Conservation (phyloP, 2,329 filamentous ascomycete genomes). For the Furcasterigmium furcatum region DNA sequence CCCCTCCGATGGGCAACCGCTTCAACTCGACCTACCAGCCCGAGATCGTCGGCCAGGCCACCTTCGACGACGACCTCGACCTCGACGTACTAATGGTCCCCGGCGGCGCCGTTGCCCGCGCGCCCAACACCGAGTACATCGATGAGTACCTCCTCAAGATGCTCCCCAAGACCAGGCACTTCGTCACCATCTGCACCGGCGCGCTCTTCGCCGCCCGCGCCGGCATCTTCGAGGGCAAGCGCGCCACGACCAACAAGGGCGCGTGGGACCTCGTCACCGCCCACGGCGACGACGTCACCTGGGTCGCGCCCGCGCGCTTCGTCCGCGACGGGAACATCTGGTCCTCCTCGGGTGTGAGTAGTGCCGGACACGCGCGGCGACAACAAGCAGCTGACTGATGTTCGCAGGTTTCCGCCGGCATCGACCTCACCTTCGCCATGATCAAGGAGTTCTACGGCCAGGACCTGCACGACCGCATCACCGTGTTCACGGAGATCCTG, state of each 20-base stretch:
- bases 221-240: slow-evolving; percentile 55
- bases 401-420: slow-evolving; percentile 26
- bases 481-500: slow-evolving; percentile 51
- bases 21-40: slow-evolving; percentile 32
- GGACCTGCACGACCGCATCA: slow-evolving; percentile 38
- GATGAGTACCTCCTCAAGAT: slow-evolving; percentile 34
- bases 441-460: slow-evolving; percentile 43
- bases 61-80: slow-evolving; percentile 47
- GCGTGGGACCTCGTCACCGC: slow-evolving; percentile 46
- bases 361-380: no score
- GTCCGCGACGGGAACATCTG: slow-evolving; percentile 64
- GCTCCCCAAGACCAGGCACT: slow-evolving; percentile 45
- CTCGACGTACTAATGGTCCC: slow-evolving; percentile 65
- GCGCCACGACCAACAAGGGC: slow-evolving; percentile 66
- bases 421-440: slow-evolving; percentile 33
- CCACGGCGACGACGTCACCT: slow-evolving; percentile 48
- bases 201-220: slow-evolving; percentile 53
- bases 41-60: slow-evolving; percentile 38
- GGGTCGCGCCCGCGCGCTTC: slow-evolving; percentile 61
- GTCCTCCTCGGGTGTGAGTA: slow-evolving; percentile 56
- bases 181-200: slow-evolving; percentile 67
- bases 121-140: slow-evolving; percentile 25
- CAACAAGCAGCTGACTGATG: neutral
- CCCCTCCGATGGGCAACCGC: slow-evolving; percentile 19
- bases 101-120: slow-evolving; percentile 51